These are phyloP conservation scores for Racocetra persica DNA, from an alignment of 371 early-diverging fungal genomes.

Conservation along the genomic window DNA sequence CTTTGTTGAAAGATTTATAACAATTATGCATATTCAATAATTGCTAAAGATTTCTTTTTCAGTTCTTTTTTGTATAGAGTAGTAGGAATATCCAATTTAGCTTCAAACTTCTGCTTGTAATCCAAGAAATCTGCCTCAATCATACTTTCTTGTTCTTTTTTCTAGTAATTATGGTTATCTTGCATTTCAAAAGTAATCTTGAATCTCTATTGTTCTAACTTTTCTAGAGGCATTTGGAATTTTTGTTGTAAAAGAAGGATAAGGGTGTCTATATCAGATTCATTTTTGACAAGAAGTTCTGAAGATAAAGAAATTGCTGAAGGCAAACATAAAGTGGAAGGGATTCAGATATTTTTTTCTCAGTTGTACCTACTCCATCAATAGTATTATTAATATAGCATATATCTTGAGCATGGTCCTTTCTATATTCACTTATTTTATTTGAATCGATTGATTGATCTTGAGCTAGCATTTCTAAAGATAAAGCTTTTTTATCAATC, in stretches of 20 bases:
- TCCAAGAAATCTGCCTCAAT: slow-evolving; percentile 26
- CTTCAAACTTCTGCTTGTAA: slow-evolving; percentile 21
- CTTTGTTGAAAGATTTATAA: no score
- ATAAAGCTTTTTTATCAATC: no score
- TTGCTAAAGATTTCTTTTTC: no score
- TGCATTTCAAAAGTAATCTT: slow-evolving; percentile 8
- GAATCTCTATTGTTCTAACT: background rate
- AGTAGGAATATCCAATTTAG: slow-evolving; percentile 17
- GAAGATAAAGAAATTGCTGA: slow-evolving; percentile 36
- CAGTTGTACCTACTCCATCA: slow-evolving; percentile 12
- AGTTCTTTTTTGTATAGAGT: no score
- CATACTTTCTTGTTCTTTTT: background rate
- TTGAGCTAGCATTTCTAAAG: no score
- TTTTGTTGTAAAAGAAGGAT: slow-evolving; percentile 29
- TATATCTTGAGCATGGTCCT: slow-evolving; percentile 30
- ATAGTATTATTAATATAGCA: slow-evolving; percentile 19
- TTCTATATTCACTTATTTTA: background rate
- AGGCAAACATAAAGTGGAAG: no score
- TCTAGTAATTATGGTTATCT: slow-evolving; percentile 23
- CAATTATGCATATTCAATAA: no score
- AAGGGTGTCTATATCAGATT: slow-evolving; percentile 17
- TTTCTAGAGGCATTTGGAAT: slow-evolving; percentile 16
- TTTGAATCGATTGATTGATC: slow-evolving; percentile 35
- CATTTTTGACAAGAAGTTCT: background rate
- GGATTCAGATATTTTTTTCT: slow-evolving; percentile 32